Base-by-base conservation (phyloP, 495 filamentous ascomycete genomes). In the Pyronema omphalodes region DNA sequence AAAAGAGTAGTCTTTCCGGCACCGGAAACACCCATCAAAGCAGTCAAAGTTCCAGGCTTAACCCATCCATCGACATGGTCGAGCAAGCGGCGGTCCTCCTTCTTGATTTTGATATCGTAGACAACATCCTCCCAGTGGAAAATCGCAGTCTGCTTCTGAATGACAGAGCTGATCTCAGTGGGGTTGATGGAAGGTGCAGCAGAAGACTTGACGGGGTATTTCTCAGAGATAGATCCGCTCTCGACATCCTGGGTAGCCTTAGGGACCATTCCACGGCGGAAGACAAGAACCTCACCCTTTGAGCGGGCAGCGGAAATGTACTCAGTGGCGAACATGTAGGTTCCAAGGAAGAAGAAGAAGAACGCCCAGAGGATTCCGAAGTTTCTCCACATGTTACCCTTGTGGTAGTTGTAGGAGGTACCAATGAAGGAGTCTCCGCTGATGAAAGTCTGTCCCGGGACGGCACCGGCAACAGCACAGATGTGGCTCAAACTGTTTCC, bases 271-370 rank as follows among this genome's bases (percentile, higher is more conserved):
- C 84, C 82, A 35, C 83, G 78, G 29, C 81, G 81, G 72, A 93
- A 95, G 34, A 95, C 73, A 6, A 94, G 70, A 19, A 95, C 81
- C 63, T 95, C 88, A 37, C 86, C 88, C 68, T 88, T 93, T 14
- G 83, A 89, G 57, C 82, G 80, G 67, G 83, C 80, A 19, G 79
- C 77, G 0, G 82, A 74, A 44, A 93, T 80, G 36, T 78, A 74
- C 65, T 95, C 88, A 19, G 82, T 83, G 6, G 76, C 74, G 15
- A 76, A 46, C 15, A 94, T 76, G 60, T 94, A 93, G 12, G 71
- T 67, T 44, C 66, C 53, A 45, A 83, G 69, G 65, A 86, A 80
- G 60, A 75, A 76, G 34, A 82, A 54, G 66, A 84, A 76, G 67
- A 94, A 88, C 1, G 66, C 84, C 36, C 86, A 66, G 48, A 93